A percentile compares a stretch with the other conserved stretches of the same genome.
Conservation (phyloP, 208 protist genomes). For the Herpetomonas samuelpessoai region DNA sequence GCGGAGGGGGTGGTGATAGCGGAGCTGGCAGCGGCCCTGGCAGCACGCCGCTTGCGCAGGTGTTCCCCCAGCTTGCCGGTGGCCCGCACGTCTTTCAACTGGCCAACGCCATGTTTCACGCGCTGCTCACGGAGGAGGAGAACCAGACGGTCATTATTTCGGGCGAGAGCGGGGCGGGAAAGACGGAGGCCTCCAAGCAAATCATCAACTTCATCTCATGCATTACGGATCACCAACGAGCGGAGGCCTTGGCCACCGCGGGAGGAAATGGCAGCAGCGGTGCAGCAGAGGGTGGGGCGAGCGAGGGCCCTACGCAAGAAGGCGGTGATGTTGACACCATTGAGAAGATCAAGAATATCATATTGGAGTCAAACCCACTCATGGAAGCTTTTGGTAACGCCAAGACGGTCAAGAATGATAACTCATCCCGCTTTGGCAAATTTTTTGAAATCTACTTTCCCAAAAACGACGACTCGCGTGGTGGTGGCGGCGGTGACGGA, state of each 20-base stretch:
- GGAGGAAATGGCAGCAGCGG: no score
- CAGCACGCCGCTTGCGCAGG: conserved; percentile 9
- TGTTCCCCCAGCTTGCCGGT: conserved; percentile 28
- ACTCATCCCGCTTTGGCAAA: conserved; percentile 93
- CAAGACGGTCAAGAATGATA: conserved; percentile 92
- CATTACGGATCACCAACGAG: conserved; percentile 61
- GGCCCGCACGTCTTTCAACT: conserved; percentile 95
- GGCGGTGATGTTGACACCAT: not conserved
- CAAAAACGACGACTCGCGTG: not conserved
- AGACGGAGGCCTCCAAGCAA: conserved; percentile 96
- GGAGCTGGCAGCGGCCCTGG: not conserved
- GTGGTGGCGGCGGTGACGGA: not conserved
- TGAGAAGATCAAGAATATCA: conserved; percentile 88
- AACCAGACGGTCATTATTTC: conserved; percentile 97
- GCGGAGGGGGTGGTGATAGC: conserved; percentile 9
- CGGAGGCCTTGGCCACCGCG: no score
- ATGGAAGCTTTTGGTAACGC: conserved; percentile 93
- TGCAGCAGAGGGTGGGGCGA: no score
- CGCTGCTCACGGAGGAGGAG: conserved; percentile 90
- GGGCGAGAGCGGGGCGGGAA: conserved; percentile 96
- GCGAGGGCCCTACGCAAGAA: conserved; percentile 67
- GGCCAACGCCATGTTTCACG: conserved; percentile 92
- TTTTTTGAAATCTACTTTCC: conserved; percentile 91
- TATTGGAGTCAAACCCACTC: conserved; percentile 90
- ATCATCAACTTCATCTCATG: conserved; percentile 95